phyloP scores from a whole-genome alignment of 169 alveolate species.

The Plasmodium malariae region DNA sequence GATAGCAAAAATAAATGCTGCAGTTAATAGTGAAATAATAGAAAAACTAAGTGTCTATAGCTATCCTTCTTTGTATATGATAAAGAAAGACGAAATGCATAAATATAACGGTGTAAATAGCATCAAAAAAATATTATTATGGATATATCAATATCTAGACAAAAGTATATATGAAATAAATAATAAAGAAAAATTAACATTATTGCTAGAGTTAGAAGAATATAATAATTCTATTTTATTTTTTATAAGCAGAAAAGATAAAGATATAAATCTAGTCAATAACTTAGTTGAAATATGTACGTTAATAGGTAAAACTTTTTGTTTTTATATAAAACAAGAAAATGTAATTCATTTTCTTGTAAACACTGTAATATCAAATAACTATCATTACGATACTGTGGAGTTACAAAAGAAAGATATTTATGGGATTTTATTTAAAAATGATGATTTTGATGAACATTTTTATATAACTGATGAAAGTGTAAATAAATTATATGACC shows the following conservation, averaged over 20 bases:
- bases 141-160: slow-evolving; percentile 53
- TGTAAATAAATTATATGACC: slow-evolving; percentile 13
- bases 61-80: slow-evolving; percentile 59
- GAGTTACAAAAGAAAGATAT: slow-evolving; percentile 14
- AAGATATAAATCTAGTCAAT: not conserved
- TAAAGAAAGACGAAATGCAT: slow-evolving; percentile 23
- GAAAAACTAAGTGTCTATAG: slow-evolving; percentile 53
- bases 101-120: slow-evolving; percentile 24
- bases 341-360: slow-evolving; percentile 40
- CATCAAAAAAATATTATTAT: slow-evolving; percentile 14
- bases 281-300: slow-evolving; percentile 31
- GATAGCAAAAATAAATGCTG: slow-evolving; percentile 64
- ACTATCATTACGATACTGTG: slow-evolving; percentile 1
- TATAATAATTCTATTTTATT: slow-evolving; percentile 62
- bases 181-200: slow-evolving; percentile 24
- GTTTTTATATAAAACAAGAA: slow-evolving; percentile 29
- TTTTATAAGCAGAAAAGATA: slow-evolving; percentile 38
- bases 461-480: slow-evolving; percentile 20
- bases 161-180: slow-evolving; percentile 45
- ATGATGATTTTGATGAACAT: slow-evolving; percentile 50
- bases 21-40: slow-evolving; percentile 24
- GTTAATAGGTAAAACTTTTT: slow-evolving; percentile 23
- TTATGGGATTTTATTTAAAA: slow-evolving; percentile 56
- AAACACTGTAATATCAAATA: slow-evolving; percentile 21
- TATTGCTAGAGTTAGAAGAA: slow-evolving; percentile 39